Percentiles rank a stretch among this genome's conserved stretches.
Evolutionary conservation across 2,329 filamentous ascomycete genomes (phyloP).

Genomic region (Pseudogymnoascus sp.): DNA sequence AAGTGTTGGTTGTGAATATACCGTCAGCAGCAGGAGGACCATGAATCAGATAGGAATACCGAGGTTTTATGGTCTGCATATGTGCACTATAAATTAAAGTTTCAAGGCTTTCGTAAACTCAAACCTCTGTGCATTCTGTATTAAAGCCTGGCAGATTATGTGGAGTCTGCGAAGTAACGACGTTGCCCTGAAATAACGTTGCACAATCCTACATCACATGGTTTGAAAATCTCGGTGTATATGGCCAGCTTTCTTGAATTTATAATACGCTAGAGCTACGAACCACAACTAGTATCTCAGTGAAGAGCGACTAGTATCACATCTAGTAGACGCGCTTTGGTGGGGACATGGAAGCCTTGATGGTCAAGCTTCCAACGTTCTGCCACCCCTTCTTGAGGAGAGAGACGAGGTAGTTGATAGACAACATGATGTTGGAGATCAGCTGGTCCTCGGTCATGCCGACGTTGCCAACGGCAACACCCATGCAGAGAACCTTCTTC

Average conservation of each 20-base stretch:
- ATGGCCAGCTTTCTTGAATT: constrained; percentile 6
- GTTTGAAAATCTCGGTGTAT: constrained; percentile 10
- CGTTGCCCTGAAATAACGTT: background rate
- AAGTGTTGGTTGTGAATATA: background rate
- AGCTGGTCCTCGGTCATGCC: constrained; percentile 95
- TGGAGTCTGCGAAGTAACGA: background rate
- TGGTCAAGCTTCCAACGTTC: constrained; percentile 98
- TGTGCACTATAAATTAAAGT: background rate
- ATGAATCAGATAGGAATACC: background rate
- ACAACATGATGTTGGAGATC: constrained; percentile 94
- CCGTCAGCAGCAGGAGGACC: no score
- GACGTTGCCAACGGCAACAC: constrained; percentile 98
- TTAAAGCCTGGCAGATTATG: background rate
- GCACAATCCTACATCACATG: background rate
- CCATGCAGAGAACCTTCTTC: constrained; percentile 99
- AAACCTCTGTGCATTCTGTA: background rate
- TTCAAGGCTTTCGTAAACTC: background rate
- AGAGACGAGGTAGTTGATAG: constrained; percentile 99
- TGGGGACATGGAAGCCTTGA: constrained; percentile 99
- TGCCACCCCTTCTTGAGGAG: constrained; percentile 99
- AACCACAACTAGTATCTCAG: constrained; percentile 14
- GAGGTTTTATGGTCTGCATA: background rate
- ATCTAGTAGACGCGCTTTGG: constrained; percentile 93
- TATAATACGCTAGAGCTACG: constrained; percentile 15
- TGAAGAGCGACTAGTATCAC: constrained; percentile 17